Evolutionary conservation across 441 rosid genomes (phyloP).

Genomic region (Syzygium syzygioides): DNA sequence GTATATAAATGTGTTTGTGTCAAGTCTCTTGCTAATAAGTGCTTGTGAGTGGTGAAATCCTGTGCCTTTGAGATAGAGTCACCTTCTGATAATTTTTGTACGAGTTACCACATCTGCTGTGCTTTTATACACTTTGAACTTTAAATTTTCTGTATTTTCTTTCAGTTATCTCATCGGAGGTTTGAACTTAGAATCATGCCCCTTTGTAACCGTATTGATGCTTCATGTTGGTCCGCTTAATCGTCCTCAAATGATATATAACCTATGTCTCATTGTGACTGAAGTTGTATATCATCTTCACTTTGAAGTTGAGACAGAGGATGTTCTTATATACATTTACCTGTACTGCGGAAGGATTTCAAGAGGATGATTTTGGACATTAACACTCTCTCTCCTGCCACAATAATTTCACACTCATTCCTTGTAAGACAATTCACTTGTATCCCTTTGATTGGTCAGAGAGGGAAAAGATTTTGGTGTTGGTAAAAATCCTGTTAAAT

Average conservation of each 20-base stretch:
- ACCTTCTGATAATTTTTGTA: neutral
- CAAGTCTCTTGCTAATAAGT: neutral
- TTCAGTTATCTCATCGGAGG: neutral
- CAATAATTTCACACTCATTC: too few relatives aligned
- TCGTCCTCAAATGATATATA: too few relatives aligned
- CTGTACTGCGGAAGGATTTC: neutral
- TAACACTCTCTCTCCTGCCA: neutral
- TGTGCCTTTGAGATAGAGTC: neutral
- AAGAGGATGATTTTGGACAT: neutral
- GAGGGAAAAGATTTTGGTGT: too few relatives aligned
- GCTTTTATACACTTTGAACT: too few relatives aligned
- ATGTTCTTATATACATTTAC: neutral
- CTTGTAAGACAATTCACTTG: too few relatives aligned
- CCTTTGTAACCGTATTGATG: neutral
- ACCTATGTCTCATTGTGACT: neutral
- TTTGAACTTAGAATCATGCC: neutral
- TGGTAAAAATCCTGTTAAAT: too few relatives aligned
- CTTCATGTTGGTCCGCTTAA: neutral
- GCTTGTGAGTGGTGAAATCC: neutral
- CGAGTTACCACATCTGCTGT: neutral
- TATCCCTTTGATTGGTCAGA: too few relatives aligned
- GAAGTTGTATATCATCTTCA: neutral
- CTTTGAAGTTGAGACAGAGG: neutral
- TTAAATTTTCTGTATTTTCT: too few relatives aligned
- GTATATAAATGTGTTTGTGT: too few relatives aligned